phyloP scores from a whole-genome alignment of 2,329 filamentous ascomycete species.

The Monosporascus sp. region DNA sequence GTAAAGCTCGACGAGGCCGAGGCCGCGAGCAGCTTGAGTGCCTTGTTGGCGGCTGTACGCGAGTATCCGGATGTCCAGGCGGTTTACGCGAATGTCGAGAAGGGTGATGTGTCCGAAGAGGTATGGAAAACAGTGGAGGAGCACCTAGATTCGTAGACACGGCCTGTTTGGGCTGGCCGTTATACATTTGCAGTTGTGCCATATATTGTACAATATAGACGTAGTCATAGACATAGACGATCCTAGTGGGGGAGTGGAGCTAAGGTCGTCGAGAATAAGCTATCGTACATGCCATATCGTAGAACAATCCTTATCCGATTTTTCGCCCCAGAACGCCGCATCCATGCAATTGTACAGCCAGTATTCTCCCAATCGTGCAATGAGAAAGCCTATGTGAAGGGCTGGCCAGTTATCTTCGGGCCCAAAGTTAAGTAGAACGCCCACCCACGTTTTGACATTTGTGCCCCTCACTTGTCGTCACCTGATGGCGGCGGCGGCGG shows the following conservation, averaged over 20 bases:
- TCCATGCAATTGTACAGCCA: neutral
- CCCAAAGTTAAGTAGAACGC: neutral
- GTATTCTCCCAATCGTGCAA: too few relatives aligned
- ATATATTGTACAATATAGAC: slow-evolving; percentile 28
- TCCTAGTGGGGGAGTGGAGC: too few relatives aligned
- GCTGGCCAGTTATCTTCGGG: too few relatives aligned
- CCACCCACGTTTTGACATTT: neutral
- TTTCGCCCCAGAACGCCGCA: neutral
- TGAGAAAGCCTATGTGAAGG: too few relatives aligned
- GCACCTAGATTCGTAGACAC: slow-evolving; percentile 39
- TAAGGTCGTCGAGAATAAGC: too few relatives aligned
- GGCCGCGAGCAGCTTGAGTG: slow-evolving; percentile 50
- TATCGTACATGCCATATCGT: neutral
- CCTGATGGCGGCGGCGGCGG: slow-evolving; percentile 17
- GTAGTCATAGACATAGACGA: slow-evolving; percentile 5
- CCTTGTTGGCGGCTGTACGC: slow-evolving; percentile 54
- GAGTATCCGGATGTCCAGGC: slow-evolving; percentile 71
- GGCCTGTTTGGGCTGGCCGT: neutral
- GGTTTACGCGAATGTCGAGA: slow-evolving; percentile 66
- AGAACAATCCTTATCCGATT: too few relatives aligned
- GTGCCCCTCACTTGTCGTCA: neutral
- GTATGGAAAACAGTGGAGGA: slow-evolving; percentile 49
- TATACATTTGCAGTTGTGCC: slow-evolving; percentile 3
- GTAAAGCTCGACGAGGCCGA: slow-evolving; percentile 55
- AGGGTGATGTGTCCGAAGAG: slow-evolving; percentile 46